Percentiles rank a stretch among this genome's conserved stretches.
phyloP scores from a whole-genome alignment of 345 rosid genomes.

The Eucalyptus rudis region DNA sequence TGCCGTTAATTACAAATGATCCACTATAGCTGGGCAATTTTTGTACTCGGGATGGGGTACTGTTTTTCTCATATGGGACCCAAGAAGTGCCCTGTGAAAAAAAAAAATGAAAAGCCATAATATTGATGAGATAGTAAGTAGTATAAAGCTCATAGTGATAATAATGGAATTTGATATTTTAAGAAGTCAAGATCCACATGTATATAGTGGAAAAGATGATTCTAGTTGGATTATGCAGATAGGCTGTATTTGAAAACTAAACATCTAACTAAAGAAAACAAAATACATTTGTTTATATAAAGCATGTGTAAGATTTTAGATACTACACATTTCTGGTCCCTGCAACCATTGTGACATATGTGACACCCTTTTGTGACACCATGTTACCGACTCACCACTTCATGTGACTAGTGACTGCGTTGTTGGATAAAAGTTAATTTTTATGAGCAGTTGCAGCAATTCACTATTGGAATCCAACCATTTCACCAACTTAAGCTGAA shows the following conservation, averaged over 20 bases:
- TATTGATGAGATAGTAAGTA: not conserved
- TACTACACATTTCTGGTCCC: not conserved
- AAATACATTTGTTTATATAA: not conserved
- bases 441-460: not conserved
- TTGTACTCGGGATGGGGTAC: not conserved
- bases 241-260: not conserved
- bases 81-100: not conserved
- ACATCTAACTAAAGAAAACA: not conserved
- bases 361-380: not conserved
- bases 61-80: not conserved
- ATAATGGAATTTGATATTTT: not conserved
- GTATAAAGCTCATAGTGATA: not conserved
- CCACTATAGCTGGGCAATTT: not conserved
- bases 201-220: not conserved
- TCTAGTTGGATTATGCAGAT: not conserved
- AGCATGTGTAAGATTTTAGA: not conserved
- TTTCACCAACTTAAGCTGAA: not conserved
- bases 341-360: not conserved
- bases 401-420: not conserved
- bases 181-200: not conserved
- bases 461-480: not conserved
- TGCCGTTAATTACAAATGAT: not conserved
- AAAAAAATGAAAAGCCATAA: not conserved
- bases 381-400: not conserved
- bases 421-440: not conserved